Evolutionary conservation across 2,329 filamentous ascomycete species (phyloP).

Genomic region (Trichophyton benhamiae): DNA sequence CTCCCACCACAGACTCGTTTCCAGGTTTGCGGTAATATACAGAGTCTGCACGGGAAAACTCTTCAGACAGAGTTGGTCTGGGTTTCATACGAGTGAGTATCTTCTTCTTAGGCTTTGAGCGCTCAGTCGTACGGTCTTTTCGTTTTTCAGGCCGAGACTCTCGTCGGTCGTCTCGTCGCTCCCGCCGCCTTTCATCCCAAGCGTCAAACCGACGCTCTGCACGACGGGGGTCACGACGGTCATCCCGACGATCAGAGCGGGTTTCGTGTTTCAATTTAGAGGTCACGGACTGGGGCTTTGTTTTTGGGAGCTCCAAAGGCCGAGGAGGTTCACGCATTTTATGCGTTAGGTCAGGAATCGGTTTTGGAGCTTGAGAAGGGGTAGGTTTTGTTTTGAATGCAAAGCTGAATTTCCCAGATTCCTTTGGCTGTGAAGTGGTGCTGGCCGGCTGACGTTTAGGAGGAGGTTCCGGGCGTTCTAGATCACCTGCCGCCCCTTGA

Average conservation of each 20-base stretch:
- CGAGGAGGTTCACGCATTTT: slow-evolving; percentile 35
- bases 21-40: slow-evolving; percentile 92
- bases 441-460: slow-evolving; percentile 41
- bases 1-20: slow-evolving; percentile 93
- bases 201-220: slow-evolving; percentile 32
- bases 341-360: slow-evolving; percentile 38
- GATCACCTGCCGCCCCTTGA: slow-evolving; percentile 39
- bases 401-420: slow-evolving; percentile 72
- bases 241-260: slow-evolving; percentile 32
- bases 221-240: slow-evolving; percentile 26
- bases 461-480: slow-evolving; percentile 23
- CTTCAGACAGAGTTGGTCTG: slow-evolving; percentile 56
- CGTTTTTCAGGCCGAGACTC: slow-evolving; percentile 31
- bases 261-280: slow-evolving; percentile 30
- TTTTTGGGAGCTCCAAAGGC: slow-evolving; percentile 26
- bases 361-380: slow-evolving; percentile 41
- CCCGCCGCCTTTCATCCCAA: slow-evolving; percentile 28
- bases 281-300: slow-evolving; percentile 23
- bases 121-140: slow-evolving; percentile 35
- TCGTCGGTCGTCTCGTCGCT: slow-evolving; percentile 13
- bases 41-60: slow-evolving; percentile 68
- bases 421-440: slow-evolving; percentile 41
- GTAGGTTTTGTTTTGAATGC: slow-evolving; percentile 72
- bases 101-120: slow-evolving; percentile 43
- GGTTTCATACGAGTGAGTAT: slow-evolving; percentile 59